These are phyloP conservation scores for Paecilomyces sp. DNA, from an alignment of 2,329 filamentous ascomycete genomes.

Conservation along the genomic window DNA sequence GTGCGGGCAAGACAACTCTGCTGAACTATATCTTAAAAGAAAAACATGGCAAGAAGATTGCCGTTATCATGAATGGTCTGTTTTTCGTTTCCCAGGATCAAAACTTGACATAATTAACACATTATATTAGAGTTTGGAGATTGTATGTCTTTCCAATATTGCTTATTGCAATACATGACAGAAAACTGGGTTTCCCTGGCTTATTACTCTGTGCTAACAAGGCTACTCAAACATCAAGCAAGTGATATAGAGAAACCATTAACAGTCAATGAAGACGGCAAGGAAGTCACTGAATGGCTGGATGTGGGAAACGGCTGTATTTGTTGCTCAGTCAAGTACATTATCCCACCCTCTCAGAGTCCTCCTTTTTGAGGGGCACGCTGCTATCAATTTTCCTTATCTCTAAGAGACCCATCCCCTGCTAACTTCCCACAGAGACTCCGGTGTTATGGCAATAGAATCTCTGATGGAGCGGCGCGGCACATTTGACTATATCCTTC, in stretches of 20 bases:
- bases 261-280: slow-evolving; percentile 76
- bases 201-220: not conserved
- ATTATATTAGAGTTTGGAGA: slow-evolving; percentile 63
- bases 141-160: slow-evolving; percentile 47
- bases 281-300: slow-evolving; percentile 87
- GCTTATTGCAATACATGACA: not conserved
- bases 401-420: not conserved
- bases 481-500: slow-evolving; percentile 92
- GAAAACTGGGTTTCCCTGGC: not conserved
- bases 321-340: slow-evolving; percentile 90
- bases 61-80: slow-evolving; percentile 86
- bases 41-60: slow-evolving; percentile 94
- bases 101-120: slow-evolving; percentile 8
- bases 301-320: slow-evolving; percentile 95
- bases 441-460: slow-evolving; percentile 90
- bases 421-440: slow-evolving; percentile 54
- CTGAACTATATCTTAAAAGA: slow-evolving; percentile 94
- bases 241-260: slow-evolving; percentile 94
- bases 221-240: slow-evolving; percentile 43
- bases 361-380: not conserved
- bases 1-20: slow-evolving; percentile 89
- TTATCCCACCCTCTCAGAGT: not conserved
- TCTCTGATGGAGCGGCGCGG: slow-evolving; percentile 90
- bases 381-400: not conserved
- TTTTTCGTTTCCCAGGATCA: slow-evolving; percentile 10